Evolutionary conservation across 345 rosid genomes (phyloP).

Genomic region (Linum trigynum): DNA sequence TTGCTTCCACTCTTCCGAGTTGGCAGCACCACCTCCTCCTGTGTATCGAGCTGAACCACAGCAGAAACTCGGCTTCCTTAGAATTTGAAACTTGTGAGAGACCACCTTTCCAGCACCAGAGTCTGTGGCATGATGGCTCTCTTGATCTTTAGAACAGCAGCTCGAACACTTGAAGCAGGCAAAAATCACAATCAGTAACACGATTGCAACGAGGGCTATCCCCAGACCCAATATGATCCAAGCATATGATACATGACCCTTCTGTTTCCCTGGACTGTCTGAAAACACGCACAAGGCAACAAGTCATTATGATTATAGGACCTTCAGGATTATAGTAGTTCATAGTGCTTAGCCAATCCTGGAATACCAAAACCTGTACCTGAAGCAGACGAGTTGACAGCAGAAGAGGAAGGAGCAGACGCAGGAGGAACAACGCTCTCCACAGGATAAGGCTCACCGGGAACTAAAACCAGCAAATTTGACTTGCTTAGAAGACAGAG

Average conservation of each 20-base stretch:
- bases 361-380: slow-evolving; percentile 26
- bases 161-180: slow-evolving; percentile 56
- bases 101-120: slow-evolving; percentile 33
- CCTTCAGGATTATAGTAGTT: background rate
- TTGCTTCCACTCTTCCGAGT: slow-evolving; percentile 58
- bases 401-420: slow-evolving; percentile 45
- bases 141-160: slow-evolving; percentile 31
- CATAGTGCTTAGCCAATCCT: background rate
- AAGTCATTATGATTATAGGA: slow-evolving; percentile 2
- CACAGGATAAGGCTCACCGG: slow-evolving; percentile 68
- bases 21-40: slow-evolving; percentile 27
- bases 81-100: slow-evolving; percentile 69
- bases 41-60: slow-evolving; percentile 80
- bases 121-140: slow-evolving; percentile 30
- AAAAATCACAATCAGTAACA: slow-evolving; percentile 40
- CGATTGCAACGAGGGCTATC: slow-evolving; percentile 49
- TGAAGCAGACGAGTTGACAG: slow-evolving; percentile 24
- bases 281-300: slow-evolving; percentile 22
- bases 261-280: slow-evolving; percentile 44
- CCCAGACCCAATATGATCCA: slow-evolving; percentile 86
- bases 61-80: slow-evolving; percentile 72
- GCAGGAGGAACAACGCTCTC: slow-evolving; percentile 36
- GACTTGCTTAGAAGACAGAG: slow-evolving; percentile 5
- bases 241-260: slow-evolving; percentile 49
- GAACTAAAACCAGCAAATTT: slow-evolving; percentile 37